Percentiles rank a stretch among this genome's conserved stretches.
These are phyloP conservation scores for Nidularia pulvinata DNA, from an alignment of 768 basidiomycete species.

Conservation along the genomic window DNA sequence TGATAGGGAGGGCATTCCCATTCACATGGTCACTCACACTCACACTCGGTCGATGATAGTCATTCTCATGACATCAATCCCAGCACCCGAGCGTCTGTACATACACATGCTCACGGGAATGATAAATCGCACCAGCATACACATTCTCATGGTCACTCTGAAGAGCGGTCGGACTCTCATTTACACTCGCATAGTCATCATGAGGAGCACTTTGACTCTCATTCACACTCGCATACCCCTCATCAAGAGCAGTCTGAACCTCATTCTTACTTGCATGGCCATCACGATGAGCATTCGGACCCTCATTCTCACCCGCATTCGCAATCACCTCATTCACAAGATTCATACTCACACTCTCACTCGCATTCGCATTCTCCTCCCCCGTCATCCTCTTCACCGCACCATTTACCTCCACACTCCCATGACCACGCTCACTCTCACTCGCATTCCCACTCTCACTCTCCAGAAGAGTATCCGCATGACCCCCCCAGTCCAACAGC, in stretches of 20 bases:
- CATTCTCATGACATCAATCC: constrained; percentile 27
- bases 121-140: constrained; percentile 20
- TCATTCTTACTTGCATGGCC: constrained; percentile 21
- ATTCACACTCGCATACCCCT: constrained; percentile 20
- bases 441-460: constrained; percentile 25
- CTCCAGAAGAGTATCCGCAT: constrained; percentile 9
- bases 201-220: constrained; percentile 2
- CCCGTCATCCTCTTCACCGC: not conserved
- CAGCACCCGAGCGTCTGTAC: constrained; percentile 17
- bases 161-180: not conserved
- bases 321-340: constrained; percentile 11
- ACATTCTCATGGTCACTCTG: constrained; percentile 9
- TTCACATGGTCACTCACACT: constrained; percentile 37
- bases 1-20: constrained; percentile 59
- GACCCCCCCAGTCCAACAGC: constrained; percentile 1
- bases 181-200: not conserved
- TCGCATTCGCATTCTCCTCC: constrained; percentile 19
- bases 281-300: constrained; percentile 6
- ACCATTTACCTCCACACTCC: constrained; percentile 2
- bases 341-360: constrained; percentile 12
- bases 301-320: constrained; percentile 26
- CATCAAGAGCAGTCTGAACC: constrained; percentile 2
- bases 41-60: constrained; percentile 16
- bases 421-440: constrained; percentile 18
- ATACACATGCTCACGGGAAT: constrained; percentile 11